These are phyloP conservation scores for Macrotyloma uniflorum DNA, from an alignment of 306 rosid genomes.

Conservation along the genomic window DNA sequence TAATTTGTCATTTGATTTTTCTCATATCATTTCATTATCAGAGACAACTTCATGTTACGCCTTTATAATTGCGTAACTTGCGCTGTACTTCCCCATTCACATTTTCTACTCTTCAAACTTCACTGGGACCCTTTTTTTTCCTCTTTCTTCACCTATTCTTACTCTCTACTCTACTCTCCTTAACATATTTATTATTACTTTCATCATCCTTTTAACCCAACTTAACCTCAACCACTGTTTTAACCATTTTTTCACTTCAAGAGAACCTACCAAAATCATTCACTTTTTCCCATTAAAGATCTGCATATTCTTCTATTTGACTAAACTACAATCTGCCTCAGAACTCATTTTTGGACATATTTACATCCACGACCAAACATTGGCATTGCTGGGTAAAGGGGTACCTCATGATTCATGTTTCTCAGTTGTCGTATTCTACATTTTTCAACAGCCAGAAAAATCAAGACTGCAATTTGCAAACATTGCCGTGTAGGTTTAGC, in stretches of 20 bases:
- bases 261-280: too few relatives aligned
- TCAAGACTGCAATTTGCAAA: too few relatives aligned
- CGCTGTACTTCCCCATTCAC: slow-evolving; percentile 43
- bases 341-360: too few relatives aligned
- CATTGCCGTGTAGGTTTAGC: neutral
- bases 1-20: slow-evolving; percentile 37
- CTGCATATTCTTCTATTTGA: too few relatives aligned
- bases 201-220: too few relatives aligned
- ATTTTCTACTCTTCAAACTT: slow-evolving; percentile 18
- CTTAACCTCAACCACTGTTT: too few relatives aligned
- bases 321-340: too few relatives aligned
- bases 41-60: slow-evolving; percentile 21
- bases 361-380: neutral
- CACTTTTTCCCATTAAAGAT: too few relatives aligned
- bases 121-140: slow-evolving; percentile 45
- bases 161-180: slow-evolving; percentile 12
- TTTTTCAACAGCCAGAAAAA: slow-evolving; percentile 1
- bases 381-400: neutral
- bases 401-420: neutral
- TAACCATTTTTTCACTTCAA: neutral
- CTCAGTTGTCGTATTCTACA: neutral
- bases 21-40: slow-evolving; percentile 34
- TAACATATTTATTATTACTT: too few relatives aligned
- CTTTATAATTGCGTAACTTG: slow-evolving; percentile 56
- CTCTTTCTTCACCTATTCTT: slow-evolving; percentile 20